phyloP scores from a whole-genome alignment of 1,284 basidiomycete species.

The Cutaneotrichosporon arboriforme region DNA sequence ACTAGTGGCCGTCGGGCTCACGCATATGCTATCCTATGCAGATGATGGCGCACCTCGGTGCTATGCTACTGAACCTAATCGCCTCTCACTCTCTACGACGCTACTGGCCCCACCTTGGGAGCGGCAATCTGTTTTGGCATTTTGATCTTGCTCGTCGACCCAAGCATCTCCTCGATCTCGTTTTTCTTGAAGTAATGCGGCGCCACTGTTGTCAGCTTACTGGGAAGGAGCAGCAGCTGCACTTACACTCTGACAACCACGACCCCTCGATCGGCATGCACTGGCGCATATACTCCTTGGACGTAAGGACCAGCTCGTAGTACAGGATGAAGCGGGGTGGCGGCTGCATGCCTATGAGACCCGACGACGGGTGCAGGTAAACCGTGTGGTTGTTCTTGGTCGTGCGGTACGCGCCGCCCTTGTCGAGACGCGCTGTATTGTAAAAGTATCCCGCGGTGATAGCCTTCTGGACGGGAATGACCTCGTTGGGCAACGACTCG shows the following conservation, averaged over 20 bases:
- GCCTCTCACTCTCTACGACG: background rate
- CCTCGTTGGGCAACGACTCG: slow-evolving; percentile 81
- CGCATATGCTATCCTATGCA: slow-evolving; percentile 1
- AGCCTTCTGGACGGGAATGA: slow-evolving; percentile 88
- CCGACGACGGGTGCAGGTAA: slow-evolving; percentile 91
- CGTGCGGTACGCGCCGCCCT: slow-evolving; percentile 86
- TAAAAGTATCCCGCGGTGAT: slow-evolving; percentile 94
- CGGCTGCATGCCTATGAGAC: slow-evolving; percentile 90
- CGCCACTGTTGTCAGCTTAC: slow-evolving; percentile 58
- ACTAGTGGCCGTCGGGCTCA: background rate
- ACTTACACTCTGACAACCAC: slow-evolving; percentile 84
- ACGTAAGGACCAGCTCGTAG: slow-evolving; percentile 68
- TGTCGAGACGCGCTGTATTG: slow-evolving; percentile 83
- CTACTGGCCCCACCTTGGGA: slow-evolving; percentile 36
- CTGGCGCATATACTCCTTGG: slow-evolving; percentile 64
- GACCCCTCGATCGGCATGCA: slow-evolving; percentile 94
- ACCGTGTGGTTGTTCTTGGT: slow-evolving; percentile 94
- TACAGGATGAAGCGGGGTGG: slow-evolving; percentile 86
- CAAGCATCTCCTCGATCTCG: slow-evolving; percentile 75
- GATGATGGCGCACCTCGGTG: background rate
- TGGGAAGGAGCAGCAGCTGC: background rate
- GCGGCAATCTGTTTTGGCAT: slow-evolving; percentile 63
- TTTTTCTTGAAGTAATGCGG: slow-evolving; percentile 89
- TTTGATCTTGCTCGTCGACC: slow-evolving; percentile 67
- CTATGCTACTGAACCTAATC: background rate